Percentiles rank a stretch among this genome's conserved stretches.
Conservation (phyloP, 805 yeast genomes). For the Metschnikowia cubensis region DNA sequence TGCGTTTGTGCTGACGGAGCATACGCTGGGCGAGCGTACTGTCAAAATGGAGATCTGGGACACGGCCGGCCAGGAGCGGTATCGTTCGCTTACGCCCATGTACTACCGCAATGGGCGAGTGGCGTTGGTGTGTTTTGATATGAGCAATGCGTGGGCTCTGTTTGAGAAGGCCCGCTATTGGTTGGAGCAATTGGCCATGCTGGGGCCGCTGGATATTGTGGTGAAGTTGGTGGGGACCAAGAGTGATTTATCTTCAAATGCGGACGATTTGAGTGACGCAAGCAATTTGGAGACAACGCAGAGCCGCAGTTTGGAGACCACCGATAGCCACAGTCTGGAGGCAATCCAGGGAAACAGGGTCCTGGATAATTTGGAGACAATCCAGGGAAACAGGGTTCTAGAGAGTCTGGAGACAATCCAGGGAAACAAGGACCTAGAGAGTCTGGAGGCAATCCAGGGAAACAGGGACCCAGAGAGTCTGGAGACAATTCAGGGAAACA, state of each 20-base stretch:
- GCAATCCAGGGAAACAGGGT: no score
- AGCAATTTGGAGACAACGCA: no score
- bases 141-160: constrained; percentile 45
- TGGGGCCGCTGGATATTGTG: constrained; percentile 23
- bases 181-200: constrained; percentile 68
- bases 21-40: constrained; percentile 34
- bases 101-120: constrained; percentile 41
- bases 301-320: no score
- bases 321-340: no score
- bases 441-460: no score
- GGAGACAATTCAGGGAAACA: no score
- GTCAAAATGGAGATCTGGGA: constrained; percentile 80
- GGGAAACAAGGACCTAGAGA: no score
- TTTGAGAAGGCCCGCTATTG: constrained; percentile 78
- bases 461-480: no score
- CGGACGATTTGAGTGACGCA: no score
- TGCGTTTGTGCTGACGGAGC: constrained; percentile 81
- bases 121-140: constrained; percentile 86
- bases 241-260: constrained; percentile 45
- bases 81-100: constrained; percentile 44
- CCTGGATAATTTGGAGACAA: no score
- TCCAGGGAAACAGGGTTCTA: no score
- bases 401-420: no score
- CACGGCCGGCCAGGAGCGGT: constrained; percentile 84
- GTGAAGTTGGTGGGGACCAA: constrained; percentile 78